Conservation (phyloP, 495 filamentous ascomycete species). For the Amphirosellinia nigrospora region DNA sequence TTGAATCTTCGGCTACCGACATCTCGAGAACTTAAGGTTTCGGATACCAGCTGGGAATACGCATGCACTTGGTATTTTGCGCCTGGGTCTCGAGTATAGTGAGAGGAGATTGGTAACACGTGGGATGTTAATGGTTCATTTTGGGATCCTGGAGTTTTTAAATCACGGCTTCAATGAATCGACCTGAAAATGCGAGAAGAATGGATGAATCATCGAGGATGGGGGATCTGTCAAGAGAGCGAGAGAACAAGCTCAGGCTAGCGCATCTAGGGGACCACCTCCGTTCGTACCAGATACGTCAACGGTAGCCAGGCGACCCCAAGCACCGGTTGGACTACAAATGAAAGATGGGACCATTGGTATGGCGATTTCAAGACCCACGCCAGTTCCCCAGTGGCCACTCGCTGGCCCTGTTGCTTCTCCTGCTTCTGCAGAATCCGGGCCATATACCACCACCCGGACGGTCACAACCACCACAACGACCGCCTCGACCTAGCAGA, state of each 20-base stretch:
- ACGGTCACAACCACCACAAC: conserved; percentile 65
- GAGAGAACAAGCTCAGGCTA: conserved; percentile 49
- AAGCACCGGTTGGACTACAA: conserved; percentile 45
- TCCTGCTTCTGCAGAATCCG: conserved; percentile 40
- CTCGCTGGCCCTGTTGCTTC: conserved; percentile 55
- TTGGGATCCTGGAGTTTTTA: conserved; percentile 23
- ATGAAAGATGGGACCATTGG: conserved; percentile 51
- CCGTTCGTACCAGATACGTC: conserved; percentile 31
- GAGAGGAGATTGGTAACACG: conserved; percentile 35
- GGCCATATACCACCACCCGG: conserved; percentile 55
- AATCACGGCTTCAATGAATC: conserved; percentile 53
- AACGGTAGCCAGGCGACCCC: conserved; percentile 39
- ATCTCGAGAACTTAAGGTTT: conserved; percentile 31
- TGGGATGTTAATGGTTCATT: conserved; percentile 36
- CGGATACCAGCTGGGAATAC: conserved; percentile 25
- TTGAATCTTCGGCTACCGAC: conserved; percentile 29
- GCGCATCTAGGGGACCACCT: conserved; percentile 33
- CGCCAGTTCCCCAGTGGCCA: conserved; percentile 61
- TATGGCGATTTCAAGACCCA: conserved; percentile 59
- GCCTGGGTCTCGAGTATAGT: conserved; percentile 27
- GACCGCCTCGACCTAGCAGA: conserved; percentile 69
- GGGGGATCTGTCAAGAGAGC: conserved; percentile 55
- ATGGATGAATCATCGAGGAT: conserved; percentile 47
- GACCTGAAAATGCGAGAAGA: conserved; percentile 52
- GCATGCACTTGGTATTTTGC: conserved; percentile 40